phyloP scores from a whole-genome alignment of 1,284 basidiomycete species.

The Trichosporon sp. region DNA sequence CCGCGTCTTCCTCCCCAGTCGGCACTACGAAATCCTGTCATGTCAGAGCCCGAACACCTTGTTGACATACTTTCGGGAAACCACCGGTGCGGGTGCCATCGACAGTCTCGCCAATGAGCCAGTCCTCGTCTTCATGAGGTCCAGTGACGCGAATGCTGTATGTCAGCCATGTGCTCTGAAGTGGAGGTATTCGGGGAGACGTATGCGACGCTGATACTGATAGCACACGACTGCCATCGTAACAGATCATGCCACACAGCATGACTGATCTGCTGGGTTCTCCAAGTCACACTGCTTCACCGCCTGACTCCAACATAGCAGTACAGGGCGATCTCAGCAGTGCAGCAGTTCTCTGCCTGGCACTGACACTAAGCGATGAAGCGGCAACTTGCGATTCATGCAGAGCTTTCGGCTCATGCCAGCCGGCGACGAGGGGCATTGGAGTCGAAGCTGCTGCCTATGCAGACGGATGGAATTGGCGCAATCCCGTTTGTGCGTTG shows the following conservation, averaged over 20 bases:
- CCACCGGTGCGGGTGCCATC: slow-evolving; percentile 44
- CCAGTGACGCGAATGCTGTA: slow-evolving; percentile 45
- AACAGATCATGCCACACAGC: background rate
- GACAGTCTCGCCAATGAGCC: slow-evolving; percentile 43
- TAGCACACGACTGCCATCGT: background rate
- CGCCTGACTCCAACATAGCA: too few relatives aligned
- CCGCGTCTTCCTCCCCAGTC: slow-evolving; percentile 25
- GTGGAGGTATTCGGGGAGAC: background rate
- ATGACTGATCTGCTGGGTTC: too few relatives aligned
- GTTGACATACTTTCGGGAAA: slow-evolving; percentile 41
- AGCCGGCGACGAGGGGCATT: too few relatives aligned
- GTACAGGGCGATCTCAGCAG: too few relatives aligned
- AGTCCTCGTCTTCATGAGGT: slow-evolving; percentile 48
- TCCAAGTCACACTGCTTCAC: too few relatives aligned
- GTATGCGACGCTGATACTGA: background rate
- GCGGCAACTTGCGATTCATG: too few relatives aligned
- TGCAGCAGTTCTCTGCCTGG: too few relatives aligned
- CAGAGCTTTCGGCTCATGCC: too few relatives aligned
- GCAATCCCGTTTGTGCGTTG: too few relatives aligned
- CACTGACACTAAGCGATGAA: too few relatives aligned
- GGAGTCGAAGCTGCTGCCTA: too few relatives aligned
- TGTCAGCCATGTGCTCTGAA: slow-evolving; percentile 2
- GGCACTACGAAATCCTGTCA: slow-evolving; percentile 39
- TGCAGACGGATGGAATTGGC: too few relatives aligned
- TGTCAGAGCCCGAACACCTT: background rate